Evolutionary conservation across 2,329 filamentous ascomycete genomes (phyloP).

Genomic region (Chrysoporthe puriensis): DNA sequence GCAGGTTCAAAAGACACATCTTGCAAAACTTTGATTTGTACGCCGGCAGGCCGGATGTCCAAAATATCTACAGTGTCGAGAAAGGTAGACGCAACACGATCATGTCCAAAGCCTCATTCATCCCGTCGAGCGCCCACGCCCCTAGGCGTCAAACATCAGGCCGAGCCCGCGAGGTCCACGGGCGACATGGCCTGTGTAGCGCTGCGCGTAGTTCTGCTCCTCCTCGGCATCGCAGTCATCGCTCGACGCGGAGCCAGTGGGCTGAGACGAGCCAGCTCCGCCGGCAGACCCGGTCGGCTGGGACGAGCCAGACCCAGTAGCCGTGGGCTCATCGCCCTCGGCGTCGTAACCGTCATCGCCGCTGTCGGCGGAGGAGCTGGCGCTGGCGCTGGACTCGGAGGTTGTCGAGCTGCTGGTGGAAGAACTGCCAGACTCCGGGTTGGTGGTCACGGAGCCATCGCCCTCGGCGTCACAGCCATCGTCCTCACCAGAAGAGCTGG

Average conservation of each 20-base stretch:
- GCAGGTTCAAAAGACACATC: no score
- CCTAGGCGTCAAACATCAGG: background rate
- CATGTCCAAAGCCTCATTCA: background rate
- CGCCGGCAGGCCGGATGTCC: background rate
- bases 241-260: slow-evolving; percentile 1
- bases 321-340: slow-evolving; percentile 6
- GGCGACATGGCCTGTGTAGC: slow-evolving; percentile 5
- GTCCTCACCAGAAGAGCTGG: slow-evolving; percentile 5
- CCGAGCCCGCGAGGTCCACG: background rate
- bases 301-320: background rate
- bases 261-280: background rate
- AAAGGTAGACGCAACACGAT: background rate
- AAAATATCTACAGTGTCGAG: background rate
- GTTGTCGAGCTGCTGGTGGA: background rate
- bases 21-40: background rate
- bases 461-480: slow-evolving; percentile 13
- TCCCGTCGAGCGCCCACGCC: background rate
- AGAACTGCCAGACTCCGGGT: background rate
- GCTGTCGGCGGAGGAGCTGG: background rate
- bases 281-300: background rate
- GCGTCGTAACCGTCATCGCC: slow-evolving; percentile 8
- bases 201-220: slow-evolving; percentile 14
- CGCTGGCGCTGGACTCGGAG: background rate
- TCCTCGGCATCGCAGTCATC: slow-evolving; percentile 26
- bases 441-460: slow-evolving; percentile 3